Evolutionary conservation across 2,329 filamentous ascomycete species (phyloP).

Genomic region (Diplocarpon rosae): DNA sequence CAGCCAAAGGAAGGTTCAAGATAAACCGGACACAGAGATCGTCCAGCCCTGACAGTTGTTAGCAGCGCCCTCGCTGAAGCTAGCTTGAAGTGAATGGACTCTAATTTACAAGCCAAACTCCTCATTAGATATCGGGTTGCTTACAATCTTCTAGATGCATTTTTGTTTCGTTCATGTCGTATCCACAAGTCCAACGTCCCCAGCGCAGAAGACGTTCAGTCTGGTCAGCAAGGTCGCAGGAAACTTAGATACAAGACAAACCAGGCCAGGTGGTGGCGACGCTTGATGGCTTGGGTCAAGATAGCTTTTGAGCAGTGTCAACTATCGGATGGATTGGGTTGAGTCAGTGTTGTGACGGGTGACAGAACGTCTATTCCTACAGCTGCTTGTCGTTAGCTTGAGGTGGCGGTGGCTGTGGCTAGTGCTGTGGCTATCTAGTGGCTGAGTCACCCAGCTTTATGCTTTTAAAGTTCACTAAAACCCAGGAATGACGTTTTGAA

Average conservation of each 20-base stretch:
- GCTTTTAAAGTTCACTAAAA: background rate
- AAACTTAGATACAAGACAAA: slow-evolving; percentile 7
- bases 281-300: background rate
- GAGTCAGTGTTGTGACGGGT: background rate
- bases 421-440: background rate
- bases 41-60: slow-evolving; percentile 63
- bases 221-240: slow-evolving; percentile 4
- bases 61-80: slow-evolving; percentile 10
- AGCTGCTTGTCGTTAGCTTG: background rate
- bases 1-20: slow-evolving; percentile 87
- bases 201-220: slow-evolving; percentile 11
- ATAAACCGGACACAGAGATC: slow-evolving; percentile 97
- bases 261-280: slow-evolving; percentile 9
- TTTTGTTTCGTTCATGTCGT: slow-evolving; percentile 65
- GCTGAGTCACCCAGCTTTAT: too few relatives aligned
- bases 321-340: background rate
- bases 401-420: background rate
- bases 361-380: background rate
- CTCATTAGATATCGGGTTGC: slow-evolving; percentile 19
- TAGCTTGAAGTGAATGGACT: too few relatives aligned
- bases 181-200: slow-evolving; percentile 32
- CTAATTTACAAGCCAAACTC: background rate
- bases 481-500: slow-evolving; percentile 1
- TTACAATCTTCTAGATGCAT: slow-evolving; percentile 86
- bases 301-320: background rate